Conservation (phyloP, 805 yeast genomes). For the Ogataea methanolica region DNA sequence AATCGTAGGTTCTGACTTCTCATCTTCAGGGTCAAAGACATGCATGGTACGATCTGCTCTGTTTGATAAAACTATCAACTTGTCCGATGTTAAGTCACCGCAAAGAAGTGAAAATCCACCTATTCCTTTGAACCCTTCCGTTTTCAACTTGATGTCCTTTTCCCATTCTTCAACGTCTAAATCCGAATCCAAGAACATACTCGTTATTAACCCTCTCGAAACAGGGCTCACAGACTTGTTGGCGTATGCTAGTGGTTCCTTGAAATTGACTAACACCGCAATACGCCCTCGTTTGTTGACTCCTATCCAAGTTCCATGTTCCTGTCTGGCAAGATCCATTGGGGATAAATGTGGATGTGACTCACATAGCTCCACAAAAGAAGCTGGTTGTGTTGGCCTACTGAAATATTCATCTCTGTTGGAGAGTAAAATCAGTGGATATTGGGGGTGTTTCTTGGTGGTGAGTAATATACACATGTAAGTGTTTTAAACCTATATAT, state of each 20-base stretch:
- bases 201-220: constrained; percentile 46
- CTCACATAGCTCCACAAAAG: constrained; percentile 21
- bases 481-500: background rate
- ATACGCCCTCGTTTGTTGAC: constrained; percentile 48
- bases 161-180: constrained; percentile 43
- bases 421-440: constrained; percentile 70
- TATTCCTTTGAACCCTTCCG: constrained; percentile 31
- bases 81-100: constrained; percentile 34
- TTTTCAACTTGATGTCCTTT: constrained; percentile 22
- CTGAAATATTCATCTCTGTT: constrained; percentile 84
- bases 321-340: constrained; percentile 62
- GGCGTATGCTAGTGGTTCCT: constrained; percentile 38
- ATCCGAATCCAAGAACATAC: constrained; percentile 31
- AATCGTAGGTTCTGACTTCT: constrained; percentile 28
- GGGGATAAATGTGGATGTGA: constrained; percentile 46
- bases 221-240: constrained; percentile 18
- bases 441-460: constrained; percentile 65
- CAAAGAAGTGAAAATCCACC: constrained; percentile 65
- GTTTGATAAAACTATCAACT: constrained; percentile 45
- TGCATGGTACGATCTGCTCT: constrained; percentile 31
- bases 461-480: constrained; percentile 77
- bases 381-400: constrained; percentile 65
- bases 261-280: constrained; percentile 72
- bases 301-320: constrained; percentile 93
- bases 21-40: constrained; percentile 11